phyloP scores from a whole-genome alignment of 495 filamentous ascomycete species.

The Penicillium canescens region DNA sequence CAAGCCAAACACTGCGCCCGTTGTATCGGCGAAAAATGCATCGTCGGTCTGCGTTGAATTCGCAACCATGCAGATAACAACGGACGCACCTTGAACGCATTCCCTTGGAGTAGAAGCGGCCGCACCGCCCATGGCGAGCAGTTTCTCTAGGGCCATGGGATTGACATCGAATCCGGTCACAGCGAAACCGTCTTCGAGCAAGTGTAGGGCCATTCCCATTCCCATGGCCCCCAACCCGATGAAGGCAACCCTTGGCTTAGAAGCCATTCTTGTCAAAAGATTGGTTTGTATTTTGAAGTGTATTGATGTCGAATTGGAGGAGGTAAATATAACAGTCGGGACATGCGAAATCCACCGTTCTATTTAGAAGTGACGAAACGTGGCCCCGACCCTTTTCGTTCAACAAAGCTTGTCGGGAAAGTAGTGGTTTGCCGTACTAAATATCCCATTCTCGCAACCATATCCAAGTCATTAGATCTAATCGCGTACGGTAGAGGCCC shows the following conservation, averaged over 20 bases:
- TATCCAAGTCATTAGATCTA: neutral
- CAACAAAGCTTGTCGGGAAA: neutral
- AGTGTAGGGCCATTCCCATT: conserved; percentile 9
- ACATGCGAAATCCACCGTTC: no score
- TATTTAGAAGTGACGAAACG: neutral
- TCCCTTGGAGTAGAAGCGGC: conserved; percentile 3
- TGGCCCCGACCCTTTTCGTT: no score
- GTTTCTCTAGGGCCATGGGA: conserved; percentile 9
- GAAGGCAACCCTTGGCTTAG: conserved; percentile 7
- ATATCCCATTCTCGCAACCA: neutral
- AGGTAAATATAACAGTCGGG: no score
- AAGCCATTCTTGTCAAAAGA: neutral
- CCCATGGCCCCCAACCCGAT: conserved; percentile 13
- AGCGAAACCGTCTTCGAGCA: conserved; percentile 5
- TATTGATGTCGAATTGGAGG: neutral
- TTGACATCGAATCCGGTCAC: conserved; percentile 13
- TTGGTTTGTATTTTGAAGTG: neutral
- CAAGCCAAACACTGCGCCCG: conserved; percentile 5
- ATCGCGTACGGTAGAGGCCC: neutral
- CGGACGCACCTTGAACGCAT: conserved; percentile 6
- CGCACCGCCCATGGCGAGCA: conserved; percentile 10
- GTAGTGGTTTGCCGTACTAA: neutral
- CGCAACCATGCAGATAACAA: conserved; percentile 11
- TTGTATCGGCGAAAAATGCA: conserved; percentile 8
- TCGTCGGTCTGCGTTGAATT: conserved; percentile 6